Evolutionary conservation across 1,284 basidiomycete genomes (phyloP).

Genomic region (Kwoniella shivajii): DNA sequence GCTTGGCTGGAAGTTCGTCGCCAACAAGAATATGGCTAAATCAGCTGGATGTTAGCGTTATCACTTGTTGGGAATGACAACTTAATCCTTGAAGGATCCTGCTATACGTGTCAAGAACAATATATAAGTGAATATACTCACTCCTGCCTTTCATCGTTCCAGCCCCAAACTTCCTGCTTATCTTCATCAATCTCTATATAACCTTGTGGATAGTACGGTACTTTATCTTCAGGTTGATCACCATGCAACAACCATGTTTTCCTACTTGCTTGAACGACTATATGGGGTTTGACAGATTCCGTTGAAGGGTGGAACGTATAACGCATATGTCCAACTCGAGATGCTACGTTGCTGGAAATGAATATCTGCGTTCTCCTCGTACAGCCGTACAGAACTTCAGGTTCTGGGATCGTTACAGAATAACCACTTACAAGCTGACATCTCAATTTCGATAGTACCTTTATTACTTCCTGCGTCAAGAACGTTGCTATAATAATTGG

Average conservation of each 20-base stretch:
- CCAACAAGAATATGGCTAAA: slow-evolving; percentile 46
- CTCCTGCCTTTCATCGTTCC: slow-evolving; percentile 74
- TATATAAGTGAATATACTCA: slow-evolving; percentile 54
- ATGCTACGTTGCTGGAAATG: slow-evolving; percentile 59
- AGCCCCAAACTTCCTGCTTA: slow-evolving; percentile 65
- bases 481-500: slow-evolving; percentile 69
- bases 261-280: slow-evolving; percentile 71
- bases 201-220: slow-evolving; percentile 60
- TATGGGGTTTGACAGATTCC: slow-evolving; percentile 57
- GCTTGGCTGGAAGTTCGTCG: slow-evolving; percentile 56
- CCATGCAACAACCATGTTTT: slow-evolving; percentile 63
- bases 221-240: slow-evolving; percentile 48
- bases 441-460: slow-evolving; percentile 63
- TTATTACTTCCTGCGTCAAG: slow-evolving; percentile 59
- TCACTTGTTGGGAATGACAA: too few relatives aligned
- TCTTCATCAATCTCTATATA: slow-evolving; percentile 59
- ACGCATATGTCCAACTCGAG: slow-evolving; percentile 73
- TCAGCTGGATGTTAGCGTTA: neutral
- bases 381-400: neutral
- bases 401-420: neutral
- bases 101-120: too few relatives aligned
- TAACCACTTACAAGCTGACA: slow-evolving; percentile 70
- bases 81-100: too few relatives aligned
- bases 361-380: neutral
- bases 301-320: slow-evolving; percentile 64